Evolutionary conservation across 31 red algal species (phyloP), one percentile per base, ranked within the genome.

Genomic region (Asparagopsis taxiformis): DNA sequence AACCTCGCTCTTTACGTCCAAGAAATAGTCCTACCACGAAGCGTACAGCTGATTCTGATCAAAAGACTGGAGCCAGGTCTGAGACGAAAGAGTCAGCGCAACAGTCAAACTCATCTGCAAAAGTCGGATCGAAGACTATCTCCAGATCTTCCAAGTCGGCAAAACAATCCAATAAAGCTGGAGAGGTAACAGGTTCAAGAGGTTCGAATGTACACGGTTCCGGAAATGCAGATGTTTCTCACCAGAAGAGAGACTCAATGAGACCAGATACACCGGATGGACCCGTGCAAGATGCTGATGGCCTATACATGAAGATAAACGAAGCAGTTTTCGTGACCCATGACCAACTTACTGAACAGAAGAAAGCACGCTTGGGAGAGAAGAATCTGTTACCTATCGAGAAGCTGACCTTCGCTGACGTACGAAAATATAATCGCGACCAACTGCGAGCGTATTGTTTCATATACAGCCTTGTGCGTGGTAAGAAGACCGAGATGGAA

Each of bases 401-500:
- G 55, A 50, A 34, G 30, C 57, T 93, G 26, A 93, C 77, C 36
- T 93, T 93, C 68, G 69, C 59, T 23, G 78, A 93, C 32, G 25
- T 93, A 28, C 32, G 51, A 23, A 64, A 74, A 13, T 93, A 80
- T 38, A 93, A 84, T 38, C 41, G 90, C 24, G 84, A 93, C 59
- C 90, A 93, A 34, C 74, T 93, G 23, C 74, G 90, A 31, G 70
- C 81, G 17, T 93, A 93, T n/a, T 93, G 78, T 38, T 87, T 66
- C 34, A 72, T 88, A 32, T 93, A 93, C 48, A 66, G 73, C 26
- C 59, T 84, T 31, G 65, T 55, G 30, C 59, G 90, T 30, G 58
- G 85, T 62, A 80, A 80, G 31, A 93, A 93, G 63, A 69, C 48
- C 20, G 90, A 87, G 41, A 93, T 93, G 90, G 90, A 93, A 53